Evolutionary conservation across 805 yeast genomes (phyloP), one percentile per base, ranked within the genome.

Genomic region (Candida insectalens): DNA sequence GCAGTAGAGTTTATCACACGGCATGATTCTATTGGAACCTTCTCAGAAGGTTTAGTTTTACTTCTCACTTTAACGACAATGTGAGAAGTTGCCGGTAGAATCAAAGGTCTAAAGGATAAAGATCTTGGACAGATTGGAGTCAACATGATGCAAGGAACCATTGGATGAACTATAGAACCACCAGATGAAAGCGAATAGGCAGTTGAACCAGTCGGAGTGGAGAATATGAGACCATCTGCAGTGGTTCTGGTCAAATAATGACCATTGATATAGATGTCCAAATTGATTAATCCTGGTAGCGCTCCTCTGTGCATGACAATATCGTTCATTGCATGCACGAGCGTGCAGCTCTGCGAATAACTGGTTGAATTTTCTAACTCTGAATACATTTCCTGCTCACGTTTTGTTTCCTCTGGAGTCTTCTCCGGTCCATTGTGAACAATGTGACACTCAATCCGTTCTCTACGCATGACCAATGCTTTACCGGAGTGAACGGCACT

Each of bases 201-300:
- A 0, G 96, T 88, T 7, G 95, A 83, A 0, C 97, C 97, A 0
- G 96, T 88, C 13, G 97, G 97, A 0, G 96, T 83, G 3, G 92
- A 69, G 30, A 85, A 65, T 4, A 77, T 73, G 6, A 88, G 69
- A 25, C 97, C 97, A 56, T 89, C 97, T 1, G 94, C 95, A 0
- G 89, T 82, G 4, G 96, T 87, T 34, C 88, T 73, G 6, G 97
- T 89, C 35, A 89, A 60, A 48, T 78, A 81, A 51, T 82, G 79
- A 16, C 83, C 85, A 53, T 88, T 92, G 19, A 88, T 79, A 43
- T 67, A 75, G n/a, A 89, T 77, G 44, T 88, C 96, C 38, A 89
- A 62, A 34, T 82, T 75, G 3, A 92, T 76, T 41, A 89, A 65
- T 49, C 84, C 88, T 2, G 96, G 95, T 21, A 83, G 74, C 29